phyloP scores from a whole-genome alignment of 2,329 filamentous ascomycete species.

The Conoideocrella luteorostrata region DNA sequence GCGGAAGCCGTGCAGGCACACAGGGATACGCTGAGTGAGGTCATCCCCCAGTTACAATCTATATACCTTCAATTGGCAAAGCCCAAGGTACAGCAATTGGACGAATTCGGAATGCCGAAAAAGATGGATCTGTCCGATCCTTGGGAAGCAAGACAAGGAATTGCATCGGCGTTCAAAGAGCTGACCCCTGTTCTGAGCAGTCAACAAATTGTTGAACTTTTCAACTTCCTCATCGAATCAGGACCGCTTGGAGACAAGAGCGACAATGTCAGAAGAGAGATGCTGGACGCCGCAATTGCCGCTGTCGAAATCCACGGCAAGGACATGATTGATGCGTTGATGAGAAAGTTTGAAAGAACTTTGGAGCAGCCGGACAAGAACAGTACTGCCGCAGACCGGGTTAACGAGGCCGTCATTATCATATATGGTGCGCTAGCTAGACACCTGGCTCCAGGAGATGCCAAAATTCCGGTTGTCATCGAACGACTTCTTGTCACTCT shows the following conservation, averaged over 20 bases:
- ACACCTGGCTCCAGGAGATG: slow-evolving; percentile 78
- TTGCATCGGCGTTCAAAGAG: slow-evolving; percentile 81
- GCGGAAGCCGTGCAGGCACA: slow-evolving; percentile 64
- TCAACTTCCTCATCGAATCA: slow-evolving; percentile 77
- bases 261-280: slow-evolving; percentile 70
- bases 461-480: slow-evolving; percentile 81
- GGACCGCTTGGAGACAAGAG: slow-evolving; percentile 84
- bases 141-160: slow-evolving; percentile 86
- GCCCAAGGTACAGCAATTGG: slow-evolving; percentile 73
- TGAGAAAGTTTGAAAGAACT: slow-evolving; percentile 84
- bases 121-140: slow-evolving; percentile 83
- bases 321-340: slow-evolving; percentile 76
- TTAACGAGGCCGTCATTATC: slow-evolving; percentile 96
- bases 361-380: slow-evolving; percentile 81
- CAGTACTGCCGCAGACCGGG: slow-evolving; percentile 74
- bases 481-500: slow-evolving; percentile 79
- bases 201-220: slow-evolving; percentile 66
- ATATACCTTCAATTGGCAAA: slow-evolving; percentile 76
- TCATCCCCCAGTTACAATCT: slow-evolving; percentile 60
- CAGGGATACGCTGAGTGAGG: slow-evolving; percentile 50
- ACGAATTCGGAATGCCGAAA: slow-evolving; percentile 90
- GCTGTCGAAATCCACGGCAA: slow-evolving; percentile 79
- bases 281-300: slow-evolving; percentile 82
- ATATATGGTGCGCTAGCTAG: slow-evolving; percentile 91
- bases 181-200: slow-evolving; percentile 65